Percentiles rank a stretch among this genome's conserved stretches.
phyloP scores from a whole-genome alignment of 2,329 filamentous ascomycete species.

The Raffaelea arxii region DNA sequence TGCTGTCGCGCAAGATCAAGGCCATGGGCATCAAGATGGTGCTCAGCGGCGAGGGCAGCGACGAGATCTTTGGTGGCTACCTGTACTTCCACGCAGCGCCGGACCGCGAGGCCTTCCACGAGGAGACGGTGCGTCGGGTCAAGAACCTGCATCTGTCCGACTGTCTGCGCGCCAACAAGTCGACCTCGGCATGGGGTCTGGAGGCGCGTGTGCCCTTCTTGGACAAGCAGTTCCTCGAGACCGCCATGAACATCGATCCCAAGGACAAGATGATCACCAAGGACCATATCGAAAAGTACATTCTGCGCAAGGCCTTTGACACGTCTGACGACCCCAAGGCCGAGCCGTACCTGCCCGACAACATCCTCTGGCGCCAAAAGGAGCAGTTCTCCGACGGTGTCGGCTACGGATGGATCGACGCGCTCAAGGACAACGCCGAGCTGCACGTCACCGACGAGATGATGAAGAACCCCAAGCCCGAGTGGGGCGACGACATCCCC shows the following conservation, averaged over 20 bases:
- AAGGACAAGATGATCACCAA: conserved; percentile 91
- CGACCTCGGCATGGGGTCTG: conserved; percentile 93
- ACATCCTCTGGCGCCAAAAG: conserved; percentile 97
- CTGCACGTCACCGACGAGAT: conserved; percentile 87
- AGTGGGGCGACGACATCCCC: conserved; percentile 89
- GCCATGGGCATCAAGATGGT: conserved; percentile 99
- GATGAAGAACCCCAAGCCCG: conserved; percentile 95
- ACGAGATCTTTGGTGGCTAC: conserved; percentile 98
- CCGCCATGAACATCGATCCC: conserved; percentile 88
- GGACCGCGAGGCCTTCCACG: conserved; percentile 84
- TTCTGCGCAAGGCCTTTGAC: conserved; percentile 95
- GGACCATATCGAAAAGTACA: conserved; percentile 92
- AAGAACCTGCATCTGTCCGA: conserved; percentile 97
- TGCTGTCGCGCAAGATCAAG: conserved; percentile 97
- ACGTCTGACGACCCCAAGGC: conserved; percentile 74
- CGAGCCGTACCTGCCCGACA: conserved; percentile 83
- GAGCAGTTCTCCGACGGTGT: conserved; percentile 99
- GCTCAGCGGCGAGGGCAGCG: conserved; percentile 87
- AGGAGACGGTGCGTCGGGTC: conserved; percentile 85
- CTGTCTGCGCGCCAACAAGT: conserved; percentile 97
- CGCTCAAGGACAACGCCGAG: conserved; percentile 89
- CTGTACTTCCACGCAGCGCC: conserved; percentile 97
- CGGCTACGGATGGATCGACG: conserved; percentile 98
- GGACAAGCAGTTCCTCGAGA: conserved; percentile 93
- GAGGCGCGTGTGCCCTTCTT: conserved; percentile 97